Percentiles rank a stretch among this genome's conserved stretches.
Evolutionary conservation across 495 filamentous ascomycete genomes (phyloP).

Genomic region (Trichoderma reesei): DNA sequence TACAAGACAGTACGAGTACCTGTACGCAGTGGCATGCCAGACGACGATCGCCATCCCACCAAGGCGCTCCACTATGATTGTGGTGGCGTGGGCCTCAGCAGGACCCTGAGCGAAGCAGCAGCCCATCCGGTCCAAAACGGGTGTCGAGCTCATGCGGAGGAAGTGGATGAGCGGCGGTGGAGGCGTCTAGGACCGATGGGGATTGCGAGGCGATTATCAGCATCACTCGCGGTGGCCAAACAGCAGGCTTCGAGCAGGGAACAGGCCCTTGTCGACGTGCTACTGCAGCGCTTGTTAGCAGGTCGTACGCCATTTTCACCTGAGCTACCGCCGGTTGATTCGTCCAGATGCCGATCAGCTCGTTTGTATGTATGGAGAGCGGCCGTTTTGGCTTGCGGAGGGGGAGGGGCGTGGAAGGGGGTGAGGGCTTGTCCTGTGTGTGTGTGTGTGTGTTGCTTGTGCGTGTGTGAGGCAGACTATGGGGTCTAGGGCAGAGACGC

Average conservation of each 20-base stretch:
- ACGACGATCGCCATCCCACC: background rate
- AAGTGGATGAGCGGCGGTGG: background rate
- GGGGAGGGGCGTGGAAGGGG: background rate
- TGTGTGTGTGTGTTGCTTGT: too few species aligned
- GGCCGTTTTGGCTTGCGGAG: background rate
- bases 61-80: background rate
- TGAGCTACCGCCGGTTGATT: constrained; percentile 6
- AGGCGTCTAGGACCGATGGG: background rate
- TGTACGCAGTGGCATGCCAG: background rate
- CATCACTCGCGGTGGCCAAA: background rate
- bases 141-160: background rate
- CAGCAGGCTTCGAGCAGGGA: background rate
- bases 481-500: too few species aligned
- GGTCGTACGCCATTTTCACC: constrained; percentile 2
- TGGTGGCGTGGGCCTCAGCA: background rate
- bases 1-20: too few species aligned
- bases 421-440: background rate
- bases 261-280: background rate
- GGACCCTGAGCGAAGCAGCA: constrained; percentile 4
- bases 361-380: background rate
- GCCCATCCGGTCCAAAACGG: background rate
- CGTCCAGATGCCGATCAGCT: constrained; percentile 5
- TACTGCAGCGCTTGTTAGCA: too few species aligned
- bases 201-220: background rate
- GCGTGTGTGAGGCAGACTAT: too few species aligned